Conservation (phyloP, 1,139 yeast genomes). For the Yamadazyma diddensiae region DNA sequence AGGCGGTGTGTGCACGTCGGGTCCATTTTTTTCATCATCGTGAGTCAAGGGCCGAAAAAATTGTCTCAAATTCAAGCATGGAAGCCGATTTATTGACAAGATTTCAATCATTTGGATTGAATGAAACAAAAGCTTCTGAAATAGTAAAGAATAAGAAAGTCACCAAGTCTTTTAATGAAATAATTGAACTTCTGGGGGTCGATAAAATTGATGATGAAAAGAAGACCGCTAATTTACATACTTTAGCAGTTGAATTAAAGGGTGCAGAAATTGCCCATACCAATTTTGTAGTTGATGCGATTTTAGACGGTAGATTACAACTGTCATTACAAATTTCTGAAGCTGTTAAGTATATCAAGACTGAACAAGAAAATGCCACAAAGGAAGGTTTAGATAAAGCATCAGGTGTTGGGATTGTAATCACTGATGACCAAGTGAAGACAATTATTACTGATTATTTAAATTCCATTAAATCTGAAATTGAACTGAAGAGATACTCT, state of each 20-base stretch:
- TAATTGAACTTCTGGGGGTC: slow-evolving; percentile 39
- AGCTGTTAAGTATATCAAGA: slow-evolving; percentile 69
- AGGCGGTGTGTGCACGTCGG: too few relatives aligned
- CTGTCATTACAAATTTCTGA: slow-evolving; percentile 75
- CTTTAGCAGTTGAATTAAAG: slow-evolving; percentile 68
- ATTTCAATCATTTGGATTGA: slow-evolving; percentile 65
- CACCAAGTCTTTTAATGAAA: slow-evolving; percentile 59
- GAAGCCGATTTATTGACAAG: slow-evolving; percentile 36
- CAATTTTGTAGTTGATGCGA: slow-evolving; percentile 53
- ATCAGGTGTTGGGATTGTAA: slow-evolving; percentile 80
- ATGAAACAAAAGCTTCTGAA: slow-evolving; percentile 69
- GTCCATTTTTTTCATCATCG: neutral
- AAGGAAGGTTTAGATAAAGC: slow-evolving; percentile 51
- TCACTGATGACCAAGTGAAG: slow-evolving; percentile 64
- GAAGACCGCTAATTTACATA: slow-evolving; percentile 65
- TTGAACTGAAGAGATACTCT: slow-evolving; percentile 72
- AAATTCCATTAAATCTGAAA: slow-evolving; percentile 51
- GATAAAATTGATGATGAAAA: slow-evolving; percentile 37
- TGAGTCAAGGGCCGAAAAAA: neutral
- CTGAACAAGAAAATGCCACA: slow-evolving; percentile 38
- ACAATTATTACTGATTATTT: slow-evolving; percentile 59
- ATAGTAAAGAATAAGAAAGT: slow-evolving; percentile 83
- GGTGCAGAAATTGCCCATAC: slow-evolving; percentile 44
- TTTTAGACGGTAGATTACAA: slow-evolving; percentile 61
- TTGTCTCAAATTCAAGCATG: slow-evolving; percentile 3